phyloP scores from a whole-genome alignment of 2,329 filamentous ascomycete genomes.

The Hypoxylon sp. region DNA sequence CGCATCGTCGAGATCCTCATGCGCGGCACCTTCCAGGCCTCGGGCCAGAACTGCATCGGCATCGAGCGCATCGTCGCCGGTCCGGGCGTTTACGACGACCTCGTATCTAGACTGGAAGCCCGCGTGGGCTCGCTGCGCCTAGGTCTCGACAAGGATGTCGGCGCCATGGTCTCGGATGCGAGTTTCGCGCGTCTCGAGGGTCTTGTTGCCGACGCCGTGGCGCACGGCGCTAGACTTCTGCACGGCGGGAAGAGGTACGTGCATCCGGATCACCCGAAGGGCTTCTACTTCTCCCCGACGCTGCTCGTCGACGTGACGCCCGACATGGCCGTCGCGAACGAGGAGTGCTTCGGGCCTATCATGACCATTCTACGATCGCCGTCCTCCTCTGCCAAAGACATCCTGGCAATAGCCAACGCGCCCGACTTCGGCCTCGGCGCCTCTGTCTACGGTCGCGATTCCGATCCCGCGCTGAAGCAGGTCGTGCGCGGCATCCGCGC shows the following conservation, averaged over 20 bases:
- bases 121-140: conserved; percentile 78
- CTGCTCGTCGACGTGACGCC: conserved; percentile 89
- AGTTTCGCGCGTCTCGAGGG: conserved; percentile 79
- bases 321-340: conserved; percentile 85
- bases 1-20: conserved; percentile 85
- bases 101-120: conserved; percentile 75
- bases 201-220: conserved; percentile 80
- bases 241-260: conserved; percentile 76
- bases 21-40: conserved; percentile 92
- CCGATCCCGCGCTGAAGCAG: conserved; percentile 64
- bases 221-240: conserved; percentile 80
- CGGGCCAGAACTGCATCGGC: conserved; percentile 97
- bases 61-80: conserved; percentile 91
- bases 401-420: conserved; percentile 82
- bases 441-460: conserved; percentile 81
- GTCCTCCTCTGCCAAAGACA: conserved; percentile 65
- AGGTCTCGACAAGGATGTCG: conserved; percentile 82
- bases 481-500: conserved; percentile 76
- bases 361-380: conserved; percentile 83
- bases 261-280: conserved; percentile 78
- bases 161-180: conserved; percentile 85
- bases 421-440: conserved; percentile 87
- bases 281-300: conserved; percentile 93
- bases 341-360: conserved; percentile 92
- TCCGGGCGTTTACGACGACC: conserved; percentile 75